Evolutionary conservation across 495 filamentous ascomycete species (phyloP), one percentile per base, ranked within the genome.

Genomic region (Penicillium dipodomyicola): DNA sequence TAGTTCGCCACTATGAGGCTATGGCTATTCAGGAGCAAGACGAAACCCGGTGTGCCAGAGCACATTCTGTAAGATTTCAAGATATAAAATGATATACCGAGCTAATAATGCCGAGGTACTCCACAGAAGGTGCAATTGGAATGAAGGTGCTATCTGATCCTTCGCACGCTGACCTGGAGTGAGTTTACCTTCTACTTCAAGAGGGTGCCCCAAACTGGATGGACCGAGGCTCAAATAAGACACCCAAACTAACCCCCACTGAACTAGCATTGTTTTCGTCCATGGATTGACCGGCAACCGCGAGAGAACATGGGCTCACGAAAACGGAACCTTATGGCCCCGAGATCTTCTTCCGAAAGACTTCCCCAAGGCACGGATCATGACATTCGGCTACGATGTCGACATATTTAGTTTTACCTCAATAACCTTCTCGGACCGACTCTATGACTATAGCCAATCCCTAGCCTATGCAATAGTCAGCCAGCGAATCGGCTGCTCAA

Each of bases 341-440:
- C 30, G n/a, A 22, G 52, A 54, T 20, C 41, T 54, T 10, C 52
- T 54, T 2, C 3, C 42, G 15, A 40, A 30, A 2, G 52, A 54
- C 43, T 40, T 54, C 2, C 11, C 52, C 4, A 37, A n/a, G 6
- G 52, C 43, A 2, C 52, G 52, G 22, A 54, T 54, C 9, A 54
- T 54, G 43, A 54, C 52, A 4, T 54, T 46, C 43, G 52, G 52
- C 15, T 54, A 47, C 30, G 52, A 54, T 9, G 15, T 40, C 20
- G 32, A 54, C n/a, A 8, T 54, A 3, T 17, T 37, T 23, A 27
- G 9, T 3, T 27, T 37, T 3, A 25, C 32, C 11, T 27, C 42
- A 7, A 47, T 35, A 14, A 14, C 39, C 4, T 39, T 30, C 20
- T 37, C 42, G 10, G n/a, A 39, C 6, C 20, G 19, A 12, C 8